Conservation (phyloP, 2,329 filamentous ascomycete genomes). For the Botrytis fragariae region DNA sequence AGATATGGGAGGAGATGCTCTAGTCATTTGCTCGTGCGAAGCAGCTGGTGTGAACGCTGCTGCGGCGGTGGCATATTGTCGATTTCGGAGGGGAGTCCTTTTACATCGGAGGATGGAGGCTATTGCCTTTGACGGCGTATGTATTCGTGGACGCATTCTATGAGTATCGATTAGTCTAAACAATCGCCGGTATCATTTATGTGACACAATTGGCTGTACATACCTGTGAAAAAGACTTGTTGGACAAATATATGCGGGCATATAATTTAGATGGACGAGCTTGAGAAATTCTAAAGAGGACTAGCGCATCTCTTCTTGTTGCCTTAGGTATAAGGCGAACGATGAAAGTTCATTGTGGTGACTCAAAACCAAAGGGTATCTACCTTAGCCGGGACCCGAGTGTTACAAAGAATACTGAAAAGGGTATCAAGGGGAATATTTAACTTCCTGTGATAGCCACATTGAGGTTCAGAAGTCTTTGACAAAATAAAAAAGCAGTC, state of each 20-base stretch:
- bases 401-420: constrained; percentile 4
- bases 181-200: not conserved
- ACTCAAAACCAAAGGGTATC: not conserved
- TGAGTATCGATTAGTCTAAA: not conserved
- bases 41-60: constrained; percentile 49
- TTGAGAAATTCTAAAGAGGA: constrained; percentile 30
- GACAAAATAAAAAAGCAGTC: not conserved
- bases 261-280: constrained; percentile 15
- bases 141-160: constrained; percentile 52
- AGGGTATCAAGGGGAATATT: not conserved
- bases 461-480: constrained; percentile 1
- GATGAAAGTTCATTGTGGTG: not conserved
- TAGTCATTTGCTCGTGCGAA: constrained; percentile 49
- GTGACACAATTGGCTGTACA: constrained; percentile 17
- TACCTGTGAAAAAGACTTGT: constrained; percentile 22
- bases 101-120: constrained; percentile 38
- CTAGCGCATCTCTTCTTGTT: constrained; percentile 19
- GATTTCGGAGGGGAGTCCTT: constrained; percentile 39
- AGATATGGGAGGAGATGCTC: constrained; percentile 38
- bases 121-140: constrained; percentile 36
- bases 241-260: not conserved
- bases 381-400: not conserved
- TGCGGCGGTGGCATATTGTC: constrained; percentile 50
- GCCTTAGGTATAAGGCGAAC: constrained; percentile 4
- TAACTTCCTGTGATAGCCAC: not conserved